Evolutionary conservation across 2,329 filamentous ascomycete species (phyloP), one percentile per base, ranked within the genome.

Genomic region (Aspergillus fijiensis): DNA sequence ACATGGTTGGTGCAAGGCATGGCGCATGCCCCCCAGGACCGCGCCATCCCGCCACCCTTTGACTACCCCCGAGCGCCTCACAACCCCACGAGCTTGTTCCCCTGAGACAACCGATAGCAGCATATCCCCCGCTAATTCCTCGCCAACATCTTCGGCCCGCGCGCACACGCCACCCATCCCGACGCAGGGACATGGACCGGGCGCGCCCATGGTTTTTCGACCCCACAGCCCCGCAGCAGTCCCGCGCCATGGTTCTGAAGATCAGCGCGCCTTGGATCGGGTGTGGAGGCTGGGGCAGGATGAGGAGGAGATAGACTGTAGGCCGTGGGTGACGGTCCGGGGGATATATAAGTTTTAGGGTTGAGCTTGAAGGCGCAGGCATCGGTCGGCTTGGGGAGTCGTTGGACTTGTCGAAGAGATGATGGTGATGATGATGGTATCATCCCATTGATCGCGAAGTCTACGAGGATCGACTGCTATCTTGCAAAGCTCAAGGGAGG

Each of bases 11-110:
- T n/a, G n/a, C n/a, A n/a, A n/a, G n/a, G n/a, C n/a, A n/a, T n/a
- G n/a, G n/a, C n/a, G n/a, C n/a, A n/a, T n/a, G n/a, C n/a, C n/a
- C n/a, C n/a, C n/a, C n/a, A n/a, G n/a, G 51, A 25, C 2, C 50
- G 23, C 29, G 55, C 64, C 1, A 66, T 80, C 2, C 69, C 73
- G 2, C 65, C 68, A 1, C 73, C 79, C 0, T 74, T 81, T 23
- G 79, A 81, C 54, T 21, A 71, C 70, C 7, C 67, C 72, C 1
- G 69, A 70, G 19, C 67, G 71, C 6, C 71, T 82, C 0, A 71
- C 75, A 2, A 77, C 82, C 29, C 80, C 79, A 0, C 81, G 76
- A 78, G 66, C 65, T 0, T 82, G 1, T 74, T 57, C 74, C 82
- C 4, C 73, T 82, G 0, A 65, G 63, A 3, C 77, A 80, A 0